Base-by-base conservation (phyloP, 495 filamentous ascomycete genomes). In the Staphylotrichum longicolle region DNA sequence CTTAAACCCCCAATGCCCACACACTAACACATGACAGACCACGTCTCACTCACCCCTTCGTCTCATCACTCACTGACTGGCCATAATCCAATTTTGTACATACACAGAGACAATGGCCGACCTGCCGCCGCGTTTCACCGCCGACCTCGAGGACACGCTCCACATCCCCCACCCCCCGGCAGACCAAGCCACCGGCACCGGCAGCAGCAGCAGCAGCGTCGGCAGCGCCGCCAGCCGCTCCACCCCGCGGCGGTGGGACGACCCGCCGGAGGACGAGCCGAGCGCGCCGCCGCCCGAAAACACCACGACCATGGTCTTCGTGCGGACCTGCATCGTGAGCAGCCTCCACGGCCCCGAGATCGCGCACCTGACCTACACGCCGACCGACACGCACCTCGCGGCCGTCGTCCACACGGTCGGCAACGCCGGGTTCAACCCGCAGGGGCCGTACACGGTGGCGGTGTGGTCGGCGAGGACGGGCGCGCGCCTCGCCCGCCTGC, bases 181-280 rank as follows among this genome's bases (percentile, higher is more conserved):
- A 27, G 6, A 9, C 15, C 20, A 42, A n/a, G 14, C 54, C 39
- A 12, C n/a, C 54, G 32, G 15, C 33, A 5, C 15, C 20, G 44
- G n/a, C 42, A 14, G 20, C 32, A 4, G 4, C 32, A 4, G 4
- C 42, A 20, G 5, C 45, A 12, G 20, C 1, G 20, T 27, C 20
- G 20, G 20, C 32, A 67, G 62, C 61, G 48, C 53, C 12, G 49
- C 9, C 48, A 62, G 49, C 54, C 32, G 15, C 42, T 35, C 41
- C 1, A 11, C 11, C 34, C 40, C 20, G 10, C 60, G 68, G 27
- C 50, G 61, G 55, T 70, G 68, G 68, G 68, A 70, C 59, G 68
- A 70, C 56, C 68, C 68, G 7, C 68, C 68, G 6, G 63, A 64
- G 15, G 60, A 63, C 5, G 48, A 63, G 7, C 65, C 58, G 4